These are phyloP conservation scores for Boletus rubescentipes DNA, from an alignment of 768 basidiomycete species.

Conservation along the genomic window DNA sequence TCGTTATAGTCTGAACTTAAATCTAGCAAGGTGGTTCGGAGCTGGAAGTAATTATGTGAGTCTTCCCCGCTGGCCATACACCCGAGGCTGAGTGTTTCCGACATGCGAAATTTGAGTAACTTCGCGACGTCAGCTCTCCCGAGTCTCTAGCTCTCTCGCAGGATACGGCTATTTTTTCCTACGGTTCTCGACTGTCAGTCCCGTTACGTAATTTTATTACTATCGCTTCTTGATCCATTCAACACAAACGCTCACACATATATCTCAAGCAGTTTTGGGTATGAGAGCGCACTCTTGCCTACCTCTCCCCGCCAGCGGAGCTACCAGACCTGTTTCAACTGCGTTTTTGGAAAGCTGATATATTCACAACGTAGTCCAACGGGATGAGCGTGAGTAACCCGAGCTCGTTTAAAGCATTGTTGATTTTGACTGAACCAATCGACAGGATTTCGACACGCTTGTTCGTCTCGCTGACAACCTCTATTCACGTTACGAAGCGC, in stretches of 20 bases:
- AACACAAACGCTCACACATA: conserved; percentile 14
- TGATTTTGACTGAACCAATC: not conserved
- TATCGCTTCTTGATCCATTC: conserved; percentile 5
- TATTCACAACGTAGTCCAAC: not conserved
- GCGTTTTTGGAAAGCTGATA: not conserved
- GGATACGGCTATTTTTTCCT: conserved; percentile 7
- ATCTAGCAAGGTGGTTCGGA: not conserved
- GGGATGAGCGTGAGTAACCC: conserved; percentile 19
- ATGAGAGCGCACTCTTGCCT: conserved; percentile 3
- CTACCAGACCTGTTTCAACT: not conserved
- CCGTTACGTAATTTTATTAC: conserved; percentile 13
- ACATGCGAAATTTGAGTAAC: not conserved
- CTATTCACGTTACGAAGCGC: conserved; percentile 22
- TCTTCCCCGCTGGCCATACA: not conserved
- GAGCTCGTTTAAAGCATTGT: not conserved
- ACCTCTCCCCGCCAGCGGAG: not conserved
- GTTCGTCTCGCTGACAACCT: conserved; percentile 26
- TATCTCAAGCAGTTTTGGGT: conserved; percentile 7
- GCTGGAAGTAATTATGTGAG: not conserved
- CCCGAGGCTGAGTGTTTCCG: not conserved
- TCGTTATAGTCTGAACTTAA: too few relatives aligned
- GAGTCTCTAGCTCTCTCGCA: not conserved
- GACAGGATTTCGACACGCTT: conserved; percentile 24
- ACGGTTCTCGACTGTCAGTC: conserved; percentile 3
- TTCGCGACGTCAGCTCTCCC: conserved; percentile 2